phyloP scores from a whole-genome alignment of 345 rosid genomes.

The Conringia planisiliqua region DNA sequence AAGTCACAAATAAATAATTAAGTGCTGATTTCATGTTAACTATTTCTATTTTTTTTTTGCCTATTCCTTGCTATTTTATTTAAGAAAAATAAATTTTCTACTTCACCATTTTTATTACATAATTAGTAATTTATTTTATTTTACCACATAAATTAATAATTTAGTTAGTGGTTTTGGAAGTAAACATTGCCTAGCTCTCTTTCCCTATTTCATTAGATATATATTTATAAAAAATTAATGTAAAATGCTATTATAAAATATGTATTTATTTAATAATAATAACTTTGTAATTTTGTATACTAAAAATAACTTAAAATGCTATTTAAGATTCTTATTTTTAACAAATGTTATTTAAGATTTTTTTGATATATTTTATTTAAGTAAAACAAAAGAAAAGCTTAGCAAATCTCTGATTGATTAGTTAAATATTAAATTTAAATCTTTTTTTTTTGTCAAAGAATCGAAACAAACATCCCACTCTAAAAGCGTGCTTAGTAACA shows the following conservation, averaged over 20 bases:
- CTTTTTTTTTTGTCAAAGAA: not conserved
- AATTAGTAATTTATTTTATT: not conserved
- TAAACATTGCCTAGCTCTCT: not conserved
- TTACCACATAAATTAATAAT: not conserved
- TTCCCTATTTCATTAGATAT: not conserved
- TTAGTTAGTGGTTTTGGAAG: not conserved
- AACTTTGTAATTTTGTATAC: not conserved
- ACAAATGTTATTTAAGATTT: not conserved
- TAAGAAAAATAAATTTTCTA: not conserved
- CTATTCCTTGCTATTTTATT: not conserved
- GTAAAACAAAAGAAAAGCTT: not conserved
- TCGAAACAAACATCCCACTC: conserved; percentile 31
- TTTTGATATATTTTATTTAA: not conserved
- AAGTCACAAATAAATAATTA: not conserved
- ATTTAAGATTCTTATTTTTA: not conserved
- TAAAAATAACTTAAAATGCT: not conserved
- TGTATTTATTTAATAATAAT: not conserved
- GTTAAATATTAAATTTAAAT: not conserved
- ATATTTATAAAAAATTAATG: not conserved
- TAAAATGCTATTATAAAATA: not conserved
- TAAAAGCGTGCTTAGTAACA: conserved; percentile 33
- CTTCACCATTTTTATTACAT: not conserved
- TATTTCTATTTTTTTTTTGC: not conserved
- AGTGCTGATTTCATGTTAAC: not conserved
- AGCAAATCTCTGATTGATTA: not conserved